Base-by-base conservation (phyloP, 371 early-diverging fungal species). In the Phascolomyces articulosus region DNA sequence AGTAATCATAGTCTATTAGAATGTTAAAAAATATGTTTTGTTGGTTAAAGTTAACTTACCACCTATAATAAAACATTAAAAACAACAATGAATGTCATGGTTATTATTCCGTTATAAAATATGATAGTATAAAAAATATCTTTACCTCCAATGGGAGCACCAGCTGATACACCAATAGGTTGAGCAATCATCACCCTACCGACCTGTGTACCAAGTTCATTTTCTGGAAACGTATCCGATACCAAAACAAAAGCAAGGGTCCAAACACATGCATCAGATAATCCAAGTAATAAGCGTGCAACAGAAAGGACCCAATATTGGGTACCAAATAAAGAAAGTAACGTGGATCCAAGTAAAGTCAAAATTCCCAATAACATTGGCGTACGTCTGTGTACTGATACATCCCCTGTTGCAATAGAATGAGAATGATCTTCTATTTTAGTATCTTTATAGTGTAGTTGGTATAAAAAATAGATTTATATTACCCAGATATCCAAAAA, bases 241-340 rank as follows among this genome's bases (percentile, higher is more conserved):
- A 90, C 68, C 24, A 85, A 53, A 18, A 77, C 76, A 57, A 84
- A 66, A 28, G 83, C 78, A 41, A 86, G 53, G 3, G 82, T 82
- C 88, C 87, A 87, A 13, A 81, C 79, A 24, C 79, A 80, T 15
- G 82, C 85, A 40, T 77, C 82, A 13, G 85, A 68, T 38, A 85
- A 74, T 1, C 90, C 90, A 69, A 86, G 87, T 55, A 84, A 65
- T 63, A 87, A 76, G 0, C 90, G 83, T 29, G 86, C 89, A 4
- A 86, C 18, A n/a, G 84, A 57, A 26, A 89, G 64, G 57, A 77
- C 68, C 83, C 82, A 83, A 64, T 79, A 85, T 15, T 59, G 49
- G 8, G 64, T 67, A 15, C 77, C 79, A 58, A 83, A 64, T 65
- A 84, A 73, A 58, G 89, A 87, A 29, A 87, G 53, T n/a, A 88